Evolutionary conservation across 805 yeast genomes (phyloP).

Genomic region (Lachancea cidri): DNA sequence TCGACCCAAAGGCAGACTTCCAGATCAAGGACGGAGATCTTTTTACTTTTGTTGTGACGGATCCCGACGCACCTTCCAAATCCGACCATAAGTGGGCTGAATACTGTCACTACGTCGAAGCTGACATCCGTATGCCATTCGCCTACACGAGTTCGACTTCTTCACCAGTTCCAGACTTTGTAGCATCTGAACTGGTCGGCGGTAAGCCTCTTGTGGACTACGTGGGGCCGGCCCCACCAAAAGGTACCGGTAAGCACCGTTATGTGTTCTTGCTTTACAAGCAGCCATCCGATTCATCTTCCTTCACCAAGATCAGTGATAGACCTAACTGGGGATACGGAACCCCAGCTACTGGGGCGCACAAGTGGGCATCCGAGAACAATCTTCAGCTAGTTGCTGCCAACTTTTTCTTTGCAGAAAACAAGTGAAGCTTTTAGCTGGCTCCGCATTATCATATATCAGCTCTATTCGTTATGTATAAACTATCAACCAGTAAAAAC

Average conservation of each 20-base stretch:
- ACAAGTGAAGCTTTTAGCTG: slow-evolving; percentile 26
- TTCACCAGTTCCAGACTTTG: slow-evolving; percentile 36
- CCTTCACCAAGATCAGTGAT: slow-evolving; percentile 20
- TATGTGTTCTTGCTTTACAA: slow-evolving; percentile 73
- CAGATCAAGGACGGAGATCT: slow-evolving; percentile 34
- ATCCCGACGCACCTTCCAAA: slow-evolving; percentile 90
- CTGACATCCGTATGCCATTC: slow-evolving; percentile 35
- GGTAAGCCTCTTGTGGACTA: slow-evolving; percentile 51
- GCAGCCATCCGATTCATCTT: slow-evolving; percentile 39
- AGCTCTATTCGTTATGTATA: background rate
- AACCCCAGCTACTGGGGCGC: slow-evolving; percentile 71
- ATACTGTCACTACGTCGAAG: slow-evolving; percentile 67
- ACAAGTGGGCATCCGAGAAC: slow-evolving; percentile 63
- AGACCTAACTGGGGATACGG: slow-evolving; percentile 71
- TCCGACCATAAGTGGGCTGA: slow-evolving; percentile 86
- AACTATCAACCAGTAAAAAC: background rate
- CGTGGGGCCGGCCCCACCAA: slow-evolving; percentile 88
- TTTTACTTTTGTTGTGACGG: slow-evolving; percentile 77
- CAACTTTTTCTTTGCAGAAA: slow-evolving; percentile 82
- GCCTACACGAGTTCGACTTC: slow-evolving; percentile 8
- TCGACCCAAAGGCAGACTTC: slow-evolving; percentile 36
- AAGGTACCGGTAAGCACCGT: slow-evolving; percentile 79
- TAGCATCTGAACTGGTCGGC: slow-evolving; percentile 31
- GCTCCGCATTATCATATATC: background rate
- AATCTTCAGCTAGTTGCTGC: slow-evolving; percentile 64